Base-by-base conservation (phyloP, 2,329 filamentous ascomycete species). In the Fusarium nurragi region DNA sequence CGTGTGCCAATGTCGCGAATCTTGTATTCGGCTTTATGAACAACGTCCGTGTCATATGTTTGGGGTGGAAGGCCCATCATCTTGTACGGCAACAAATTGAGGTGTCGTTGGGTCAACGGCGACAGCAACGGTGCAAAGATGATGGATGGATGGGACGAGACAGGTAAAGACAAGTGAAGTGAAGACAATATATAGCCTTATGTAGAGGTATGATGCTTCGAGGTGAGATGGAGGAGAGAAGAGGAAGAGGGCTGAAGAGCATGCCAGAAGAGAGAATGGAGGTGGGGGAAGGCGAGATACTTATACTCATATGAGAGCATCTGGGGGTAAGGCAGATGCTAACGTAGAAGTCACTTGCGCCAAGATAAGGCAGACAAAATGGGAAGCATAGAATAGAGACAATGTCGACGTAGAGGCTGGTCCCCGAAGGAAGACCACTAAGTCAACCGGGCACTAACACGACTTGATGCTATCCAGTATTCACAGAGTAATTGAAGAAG, bases 1-100 rank as follows among this genome's bases (percentile, higher is more conserved):
- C 84, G 84, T 30, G 88, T 90, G 10, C 77, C 70, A 26, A 90
- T 77, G 45, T 88, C 81, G 39, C 83, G 81, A 60, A 90, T 74
- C 28, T 81, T 80, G 72, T 87, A 88, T 58, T 85, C 79, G 56
- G 84, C 74, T 57, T 77, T 78, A 64, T 81, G 73, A 51, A 73
- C 49, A 32, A 71, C 59, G 21, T 82, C 80, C 77, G 82, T 79
- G 47, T 45, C 65, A 38, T 41, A 41, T n/a, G 30, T 18, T 22
- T 22, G 26, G 21, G 37, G n/a, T 13, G 40, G 26, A 7, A 21
- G 18, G 10, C n/a, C 49, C 11, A 28, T 21, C 37, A 57, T 54
- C 14, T 21, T 55, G 37, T 16, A 32, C 10, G 43, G 30, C 34
- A 50, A 21, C 34, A 47, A n/a, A n/a, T 3, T 9, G n/a, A n/a